Conservation (phyloP, 129 eudicot genomes). For the Pseudognaphalium luteoalbum region DNA sequence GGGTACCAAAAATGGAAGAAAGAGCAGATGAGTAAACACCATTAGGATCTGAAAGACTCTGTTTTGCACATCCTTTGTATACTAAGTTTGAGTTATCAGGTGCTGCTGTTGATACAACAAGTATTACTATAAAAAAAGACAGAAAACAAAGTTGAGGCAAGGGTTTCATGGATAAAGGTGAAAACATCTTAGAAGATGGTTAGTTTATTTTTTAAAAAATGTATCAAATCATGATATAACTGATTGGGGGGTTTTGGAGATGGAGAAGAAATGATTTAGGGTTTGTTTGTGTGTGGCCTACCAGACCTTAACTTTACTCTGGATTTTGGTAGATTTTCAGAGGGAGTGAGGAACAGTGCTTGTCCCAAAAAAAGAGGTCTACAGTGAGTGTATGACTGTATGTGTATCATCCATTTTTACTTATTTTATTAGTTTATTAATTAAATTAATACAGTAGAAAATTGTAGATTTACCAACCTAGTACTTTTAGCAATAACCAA, state of each 20-base stretch:
- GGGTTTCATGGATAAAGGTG: slow-evolving; percentile 34
- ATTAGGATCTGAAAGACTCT: slow-evolving; percentile 72
- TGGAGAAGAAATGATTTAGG: slow-evolving; percentile 15
- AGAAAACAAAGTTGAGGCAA: slow-evolving; percentile 6
- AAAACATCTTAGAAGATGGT: slow-evolving; percentile 1
- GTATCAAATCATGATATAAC: slow-evolving; percentile 28
- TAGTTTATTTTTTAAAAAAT: neutral
- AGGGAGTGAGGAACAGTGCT: neutral
- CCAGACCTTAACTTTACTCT: slow-evolving; percentile 20
- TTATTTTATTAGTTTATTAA: too few relatives aligned
- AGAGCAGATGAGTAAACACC: slow-evolving; percentile 74
- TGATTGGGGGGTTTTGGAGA: slow-evolving; percentile 11
- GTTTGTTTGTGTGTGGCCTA: slow-evolving; percentile 36
- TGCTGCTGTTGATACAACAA: slow-evolving; percentile 36
- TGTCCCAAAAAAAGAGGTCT: slow-evolving; percentile 18
- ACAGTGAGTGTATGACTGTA: neutral
- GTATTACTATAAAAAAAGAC: slow-evolving; percentile 10
- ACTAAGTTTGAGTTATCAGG: slow-evolving; percentile 60
- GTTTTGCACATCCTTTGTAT: slow-evolving; percentile 88
- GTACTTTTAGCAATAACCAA: too few relatives aligned
- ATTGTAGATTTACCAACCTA: too few relatives aligned
- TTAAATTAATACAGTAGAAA: too few relatives aligned
- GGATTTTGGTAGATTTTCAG: slow-evolving; percentile 23
- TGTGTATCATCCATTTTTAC: neutral
- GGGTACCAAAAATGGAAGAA: slow-evolving; percentile 67